phyloP scores from a whole-genome alignment of 495 filamentous ascomycete species.

The Xylaria longipes region DNA sequence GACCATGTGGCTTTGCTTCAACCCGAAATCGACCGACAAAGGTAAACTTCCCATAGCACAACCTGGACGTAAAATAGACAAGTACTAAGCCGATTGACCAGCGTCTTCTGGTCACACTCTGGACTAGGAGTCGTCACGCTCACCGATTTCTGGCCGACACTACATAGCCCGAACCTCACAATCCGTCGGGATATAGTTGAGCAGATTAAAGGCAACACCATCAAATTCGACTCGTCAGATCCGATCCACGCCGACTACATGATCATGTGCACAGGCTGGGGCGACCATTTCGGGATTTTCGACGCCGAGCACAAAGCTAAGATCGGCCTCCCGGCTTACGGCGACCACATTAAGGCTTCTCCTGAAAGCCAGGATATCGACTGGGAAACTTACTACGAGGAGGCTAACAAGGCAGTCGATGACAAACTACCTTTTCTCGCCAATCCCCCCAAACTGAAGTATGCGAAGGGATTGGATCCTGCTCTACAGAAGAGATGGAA shows the following conservation, averaged over 20 bases:
- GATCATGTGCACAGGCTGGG: slow-evolving; percentile 45
- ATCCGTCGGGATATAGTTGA: slow-evolving; percentile 36
- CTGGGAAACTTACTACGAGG: slow-evolving; percentile 37
- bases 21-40: slow-evolving; percentile 22
- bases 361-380: slow-evolving; percentile 17
- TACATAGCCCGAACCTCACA: slow-evolving; percentile 45
- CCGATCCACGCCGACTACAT: slow-evolving; percentile 35
- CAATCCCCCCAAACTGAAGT: slow-evolving; percentile 12
- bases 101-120: slow-evolving; percentile 48
- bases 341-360: slow-evolving; percentile 7
- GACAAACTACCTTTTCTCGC: slow-evolving; percentile 34
- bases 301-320: slow-evolving; percentile 30
- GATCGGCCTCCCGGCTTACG: slow-evolving; percentile 32
- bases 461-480: slow-evolving; percentile 16
- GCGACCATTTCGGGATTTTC: slow-evolving; percentile 32
- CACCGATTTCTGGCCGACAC: slow-evolving; percentile 45
- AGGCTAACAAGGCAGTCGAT: slow-evolving; percentile 37
- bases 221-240: slow-evolving; percentile 24
- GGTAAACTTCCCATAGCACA: slow-evolving; percentile 21
- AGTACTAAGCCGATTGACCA: slow-evolving; percentile 23
- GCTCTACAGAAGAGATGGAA: slow-evolving; percentile 33
- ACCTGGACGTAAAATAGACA: neutral
- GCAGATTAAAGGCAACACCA: slow-evolving; percentile 17
- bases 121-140: slow-evolving; percentile 46
- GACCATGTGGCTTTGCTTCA: slow-evolving; percentile 19